Percentiles rank a stretch among this genome's conserved stretches.
Evolutionary conservation across 306 rosid genomes (phyloP).

Genomic region (Potentilla sterilis): DNA sequence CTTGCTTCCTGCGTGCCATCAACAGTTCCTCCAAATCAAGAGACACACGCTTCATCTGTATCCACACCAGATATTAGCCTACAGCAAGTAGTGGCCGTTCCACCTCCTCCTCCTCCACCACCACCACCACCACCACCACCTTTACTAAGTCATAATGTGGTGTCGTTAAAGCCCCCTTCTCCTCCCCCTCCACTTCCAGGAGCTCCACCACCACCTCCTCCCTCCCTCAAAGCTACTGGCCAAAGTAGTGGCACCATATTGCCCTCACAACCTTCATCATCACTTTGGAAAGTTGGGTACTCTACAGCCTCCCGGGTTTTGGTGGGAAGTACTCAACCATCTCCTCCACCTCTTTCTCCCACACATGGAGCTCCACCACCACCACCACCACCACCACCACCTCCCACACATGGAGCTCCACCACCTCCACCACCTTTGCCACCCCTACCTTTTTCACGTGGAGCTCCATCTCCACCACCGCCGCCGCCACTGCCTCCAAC

Average conservation of each 20-base stretch:
- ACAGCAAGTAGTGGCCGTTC: conserved; percentile 30
- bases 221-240: conserved; percentile 12
- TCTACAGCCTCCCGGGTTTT: conserved; percentile 26
- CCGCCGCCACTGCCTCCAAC: conserved; percentile 8
- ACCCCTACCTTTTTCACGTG: conserved; percentile 20
- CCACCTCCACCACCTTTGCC: conserved; percentile 20
- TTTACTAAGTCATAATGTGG: neutral
- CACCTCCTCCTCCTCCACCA: conserved; percentile 26
- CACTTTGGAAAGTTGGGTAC: conserved; percentile 27
- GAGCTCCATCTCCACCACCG: conserved; percentile 27
- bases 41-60: conserved; percentile 30
- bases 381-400: conserved; percentile 19
- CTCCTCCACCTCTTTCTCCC: conserved; percentile 27
- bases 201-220: conserved; percentile 36
- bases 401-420: conserved; percentile 13
- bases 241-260: conserved; percentile 19
- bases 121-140: conserved; percentile 30
- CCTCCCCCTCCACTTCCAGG: conserved; percentile 12
- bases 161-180: conserved; percentile 18
- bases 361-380: neutral
- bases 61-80: conserved; percentile 25
- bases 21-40: conserved; percentile 32
- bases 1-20: conserved; percentile 39
- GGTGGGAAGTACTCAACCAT: conserved; percentile 25
- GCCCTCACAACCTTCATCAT: conserved; percentile 26